Percentiles rank a stretch among this genome's conserved stretches.
phyloP scores from a whole-genome alignment of 2,329 filamentous ascomycete species.

The Madurella fahalii region DNA sequence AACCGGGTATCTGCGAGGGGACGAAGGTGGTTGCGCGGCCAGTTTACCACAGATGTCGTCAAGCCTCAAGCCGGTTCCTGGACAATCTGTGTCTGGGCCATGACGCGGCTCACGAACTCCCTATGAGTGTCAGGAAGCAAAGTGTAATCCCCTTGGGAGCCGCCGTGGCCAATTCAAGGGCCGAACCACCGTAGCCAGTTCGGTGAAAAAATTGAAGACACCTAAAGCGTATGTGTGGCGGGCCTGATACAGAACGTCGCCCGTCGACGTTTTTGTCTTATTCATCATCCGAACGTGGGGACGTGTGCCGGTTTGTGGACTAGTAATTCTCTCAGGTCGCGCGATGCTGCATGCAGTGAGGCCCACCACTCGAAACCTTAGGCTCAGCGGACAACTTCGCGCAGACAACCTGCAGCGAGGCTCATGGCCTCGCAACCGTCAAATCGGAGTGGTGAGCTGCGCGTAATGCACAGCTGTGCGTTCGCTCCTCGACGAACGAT shows the following conservation, averaged over 20 bases:
- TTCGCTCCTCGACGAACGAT: not conserved
- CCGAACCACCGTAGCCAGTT: too few species aligned
- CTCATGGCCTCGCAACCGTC: too few species aligned
- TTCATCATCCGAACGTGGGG: not conserved
- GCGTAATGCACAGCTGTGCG: not conserved
- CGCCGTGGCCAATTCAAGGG: too few species aligned
- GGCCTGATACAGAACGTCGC: too few species aligned
- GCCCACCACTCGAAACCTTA: not conserved
- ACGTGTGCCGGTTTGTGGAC: not conserved
- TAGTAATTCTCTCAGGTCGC: not conserved
- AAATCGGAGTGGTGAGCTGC: too few species aligned
- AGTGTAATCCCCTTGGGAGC: too few species aligned
- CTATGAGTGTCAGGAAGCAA: not conserved
- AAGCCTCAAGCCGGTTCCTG: not conserved
- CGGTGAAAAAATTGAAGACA: too few species aligned
- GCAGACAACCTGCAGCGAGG: too few species aligned
- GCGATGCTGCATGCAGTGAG: not conserved
- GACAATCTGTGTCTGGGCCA: not conserved
- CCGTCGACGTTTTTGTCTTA: not conserved
- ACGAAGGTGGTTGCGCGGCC: slow-evolving; percentile 10
- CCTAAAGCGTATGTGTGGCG: too few species aligned
- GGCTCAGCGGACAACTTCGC: too few species aligned
- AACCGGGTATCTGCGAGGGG: not conserved
- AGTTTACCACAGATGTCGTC: not conserved
- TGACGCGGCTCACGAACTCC: slow-evolving; percentile 7